These are phyloP conservation scores for Penicillium sp. DNA, from an alignment of 2,329 filamentous ascomycete species.

Conservation along the genomic window DNA sequence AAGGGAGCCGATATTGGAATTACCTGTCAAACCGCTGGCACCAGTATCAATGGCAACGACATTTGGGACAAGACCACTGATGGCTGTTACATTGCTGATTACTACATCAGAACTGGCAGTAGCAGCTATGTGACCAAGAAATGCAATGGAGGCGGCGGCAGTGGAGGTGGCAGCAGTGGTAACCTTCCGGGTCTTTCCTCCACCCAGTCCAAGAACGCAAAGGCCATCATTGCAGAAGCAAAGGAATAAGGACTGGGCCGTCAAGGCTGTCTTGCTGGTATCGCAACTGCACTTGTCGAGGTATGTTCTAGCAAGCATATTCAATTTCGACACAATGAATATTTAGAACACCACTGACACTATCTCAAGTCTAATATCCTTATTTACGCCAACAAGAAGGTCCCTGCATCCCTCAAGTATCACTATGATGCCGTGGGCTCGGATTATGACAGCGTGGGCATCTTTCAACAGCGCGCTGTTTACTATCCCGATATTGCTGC, in stretches of 20 bases:
- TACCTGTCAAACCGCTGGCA: conserved; percentile 15
- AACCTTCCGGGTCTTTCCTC: conserved; percentile 18
- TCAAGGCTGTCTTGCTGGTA: conserved; percentile 23
- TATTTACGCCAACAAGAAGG: conserved; percentile 22
- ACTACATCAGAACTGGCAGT: conserved; percentile 20
- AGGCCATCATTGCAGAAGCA: conserved; percentile 20
- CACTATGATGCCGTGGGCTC: conserved; percentile 19
- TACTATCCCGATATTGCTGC: conserved; percentile 23
- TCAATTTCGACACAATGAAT: no score
- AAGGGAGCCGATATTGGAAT: conserved; percentile 12
- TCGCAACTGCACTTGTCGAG: conserved; percentile 24
- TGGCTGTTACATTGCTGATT: conserved; percentile 23
- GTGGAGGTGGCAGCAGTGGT: neutral
- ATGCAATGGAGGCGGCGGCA: conserved; percentile 6
- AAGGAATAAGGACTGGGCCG: conserved; percentile 18
- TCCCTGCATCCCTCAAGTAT: conserved; percentile 23
- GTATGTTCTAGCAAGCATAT: conserved; percentile 1
- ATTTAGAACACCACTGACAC: neutral
- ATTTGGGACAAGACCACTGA: conserved; percentile 23
- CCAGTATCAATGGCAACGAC: conserved; percentile 12
- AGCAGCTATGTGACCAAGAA: conserved; percentile 16
- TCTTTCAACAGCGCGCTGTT: conserved; percentile 26
- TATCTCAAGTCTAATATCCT: conserved; percentile 14
- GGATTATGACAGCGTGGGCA: conserved; percentile 26
- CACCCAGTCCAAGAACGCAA: conserved; percentile 21